These are phyloP conservation scores for Colletotrichum sp. DNA, from an alignment of 2,329 filamentous ascomycete genomes.

Conservation along the genomic window DNA sequence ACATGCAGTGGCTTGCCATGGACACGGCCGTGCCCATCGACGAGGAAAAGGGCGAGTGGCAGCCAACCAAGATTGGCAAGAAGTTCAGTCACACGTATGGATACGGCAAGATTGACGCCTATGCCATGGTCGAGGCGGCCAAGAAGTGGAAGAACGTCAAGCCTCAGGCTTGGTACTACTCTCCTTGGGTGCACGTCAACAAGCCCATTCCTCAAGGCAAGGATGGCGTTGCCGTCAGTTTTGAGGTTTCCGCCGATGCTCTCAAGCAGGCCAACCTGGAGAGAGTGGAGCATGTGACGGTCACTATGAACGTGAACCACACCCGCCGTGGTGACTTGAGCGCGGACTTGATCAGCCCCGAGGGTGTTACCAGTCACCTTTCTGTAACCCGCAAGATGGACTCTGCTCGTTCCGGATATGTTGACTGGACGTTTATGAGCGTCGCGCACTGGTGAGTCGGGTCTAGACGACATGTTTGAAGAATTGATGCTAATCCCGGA, in stretches of 20 bases:
- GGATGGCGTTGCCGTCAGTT: slow-evolving; percentile 77
- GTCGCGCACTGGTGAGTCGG: slow-evolving; percentile 85
- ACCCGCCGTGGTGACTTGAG: slow-evolving; percentile 87
- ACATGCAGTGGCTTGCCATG: slow-evolving; percentile 90
- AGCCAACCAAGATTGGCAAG: slow-evolving; percentile 79
- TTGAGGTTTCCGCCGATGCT: slow-evolving; percentile 83
- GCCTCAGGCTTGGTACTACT: slow-evolving; percentile 93
- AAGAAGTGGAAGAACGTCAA: slow-evolving; percentile 89
- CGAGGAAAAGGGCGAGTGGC: slow-evolving; percentile 73
- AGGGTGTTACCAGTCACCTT: slow-evolving; percentile 82
- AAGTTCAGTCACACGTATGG: slow-evolving; percentile 94
- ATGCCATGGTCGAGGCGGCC: slow-evolving; percentile 81
- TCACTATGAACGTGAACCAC: slow-evolving; percentile 97
- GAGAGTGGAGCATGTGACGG: slow-evolving; percentile 89
- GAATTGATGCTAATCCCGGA: background rate
- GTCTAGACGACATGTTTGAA: background rate
- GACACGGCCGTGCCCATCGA: slow-evolving; percentile 84
- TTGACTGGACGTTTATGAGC: slow-evolving; percentile 99
- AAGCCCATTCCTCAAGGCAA: slow-evolving; percentile 85
- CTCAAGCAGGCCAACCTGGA: slow-evolving; percentile 82
- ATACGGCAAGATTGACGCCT: slow-evolving; percentile 94
- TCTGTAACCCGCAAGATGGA: slow-evolving; percentile 78
- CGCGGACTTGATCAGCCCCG: slow-evolving; percentile 87
- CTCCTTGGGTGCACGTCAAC: slow-evolving; percentile 91
- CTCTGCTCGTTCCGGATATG: slow-evolving; percentile 71